phyloP scores from a whole-genome alignment of 2,329 filamentous ascomycete species.

The Claviceps capensis region DNA sequence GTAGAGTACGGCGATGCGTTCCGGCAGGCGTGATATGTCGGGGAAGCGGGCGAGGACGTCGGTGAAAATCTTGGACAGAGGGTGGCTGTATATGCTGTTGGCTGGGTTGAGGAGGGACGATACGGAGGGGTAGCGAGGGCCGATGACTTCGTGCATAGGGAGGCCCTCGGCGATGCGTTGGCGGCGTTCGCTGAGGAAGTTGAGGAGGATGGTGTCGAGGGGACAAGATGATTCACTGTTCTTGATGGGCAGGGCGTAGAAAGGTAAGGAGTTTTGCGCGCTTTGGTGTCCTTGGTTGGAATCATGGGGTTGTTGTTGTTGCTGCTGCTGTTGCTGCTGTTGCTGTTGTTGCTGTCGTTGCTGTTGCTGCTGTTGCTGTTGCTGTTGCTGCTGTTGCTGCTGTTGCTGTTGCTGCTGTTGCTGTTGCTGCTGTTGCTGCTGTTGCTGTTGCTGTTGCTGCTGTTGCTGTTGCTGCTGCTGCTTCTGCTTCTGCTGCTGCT shows the following conservation, averaged over 20 bases:
- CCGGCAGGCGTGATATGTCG: constrained; percentile 61
- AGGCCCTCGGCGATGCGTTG: constrained; percentile 53
- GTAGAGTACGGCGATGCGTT: constrained; percentile 71
- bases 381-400: neutral
- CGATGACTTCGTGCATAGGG: constrained; percentile 50
- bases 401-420: neutral
- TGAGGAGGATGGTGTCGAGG: constrained; percentile 64
- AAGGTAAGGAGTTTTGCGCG: constrained; percentile 1
- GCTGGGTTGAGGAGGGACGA: constrained; percentile 64
- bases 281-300: constrained; percentile 1
- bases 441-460: too few species aligned
- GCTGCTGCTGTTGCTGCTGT: too few species aligned
- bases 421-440: too few species aligned
- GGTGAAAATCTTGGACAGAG: constrained; percentile 71
- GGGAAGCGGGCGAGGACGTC: constrained; percentile 79
- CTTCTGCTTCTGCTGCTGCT: too few species aligned
- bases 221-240: constrained; percentile 60
- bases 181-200: constrained; percentile 59
- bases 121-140: constrained; percentile 68
- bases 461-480: too few species aligned
- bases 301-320: neutral
- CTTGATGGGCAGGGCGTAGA: constrained; percentile 28
- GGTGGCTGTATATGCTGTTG: constrained; percentile 50
- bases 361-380: too few species aligned
- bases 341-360: too few species aligned